Evolutionary conservation across 805 yeast genomes (phyloP).

Genomic region (Scheffersomyces stipitis): DNA sequence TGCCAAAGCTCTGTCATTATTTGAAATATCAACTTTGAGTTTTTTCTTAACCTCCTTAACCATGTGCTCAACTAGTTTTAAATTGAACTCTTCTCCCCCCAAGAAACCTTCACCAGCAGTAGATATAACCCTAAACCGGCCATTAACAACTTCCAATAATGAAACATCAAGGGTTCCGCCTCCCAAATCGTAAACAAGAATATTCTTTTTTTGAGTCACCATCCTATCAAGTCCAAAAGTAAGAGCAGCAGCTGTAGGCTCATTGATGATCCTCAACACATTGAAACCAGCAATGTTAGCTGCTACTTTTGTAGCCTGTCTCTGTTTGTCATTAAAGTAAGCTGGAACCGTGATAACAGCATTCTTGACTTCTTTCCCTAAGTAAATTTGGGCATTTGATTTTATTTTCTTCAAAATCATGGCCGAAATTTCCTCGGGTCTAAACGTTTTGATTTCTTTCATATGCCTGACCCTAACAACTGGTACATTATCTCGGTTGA

Average conservation of each 20-base stretch:
- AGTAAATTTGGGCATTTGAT: slow-evolving; percentile 72
- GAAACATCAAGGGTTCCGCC: slow-evolving; percentile 39
- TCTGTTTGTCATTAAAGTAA: slow-evolving; percentile 86
- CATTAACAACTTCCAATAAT: slow-evolving; percentile 37
- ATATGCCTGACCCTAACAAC: slow-evolving; percentile 75
- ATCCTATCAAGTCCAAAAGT: background rate
- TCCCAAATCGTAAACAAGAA: slow-evolving; percentile 46
- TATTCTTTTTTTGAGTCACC: slow-evolving; percentile 32
- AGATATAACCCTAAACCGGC: slow-evolving; percentile 44
- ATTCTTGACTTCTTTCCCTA: slow-evolving; percentile 68
- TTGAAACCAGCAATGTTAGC: slow-evolving; percentile 87
- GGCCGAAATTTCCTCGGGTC: slow-evolving; percentile 91
- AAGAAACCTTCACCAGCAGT: slow-evolving; percentile 48
- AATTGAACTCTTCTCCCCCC: slow-evolving; percentile 47
- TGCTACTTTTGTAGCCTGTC: slow-evolving; percentile 90
- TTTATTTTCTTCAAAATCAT: slow-evolving; percentile 88
- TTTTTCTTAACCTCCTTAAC: background rate
- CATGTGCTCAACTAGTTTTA: slow-evolving; percentile 37
- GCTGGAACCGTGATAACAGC: slow-evolving; percentile 93
- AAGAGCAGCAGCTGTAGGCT: slow-evolving; percentile 44
- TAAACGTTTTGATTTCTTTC: slow-evolving; percentile 82
- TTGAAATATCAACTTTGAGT: background rate
- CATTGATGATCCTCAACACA: slow-evolving; percentile 82
- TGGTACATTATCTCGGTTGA: slow-evolving; percentile 76
- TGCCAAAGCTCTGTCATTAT: background rate